These are phyloP conservation scores for Stagonosporopsis vannaccii DNA, from an alignment of 2,329 filamentous ascomycete species.

Conservation along the genomic window DNA sequence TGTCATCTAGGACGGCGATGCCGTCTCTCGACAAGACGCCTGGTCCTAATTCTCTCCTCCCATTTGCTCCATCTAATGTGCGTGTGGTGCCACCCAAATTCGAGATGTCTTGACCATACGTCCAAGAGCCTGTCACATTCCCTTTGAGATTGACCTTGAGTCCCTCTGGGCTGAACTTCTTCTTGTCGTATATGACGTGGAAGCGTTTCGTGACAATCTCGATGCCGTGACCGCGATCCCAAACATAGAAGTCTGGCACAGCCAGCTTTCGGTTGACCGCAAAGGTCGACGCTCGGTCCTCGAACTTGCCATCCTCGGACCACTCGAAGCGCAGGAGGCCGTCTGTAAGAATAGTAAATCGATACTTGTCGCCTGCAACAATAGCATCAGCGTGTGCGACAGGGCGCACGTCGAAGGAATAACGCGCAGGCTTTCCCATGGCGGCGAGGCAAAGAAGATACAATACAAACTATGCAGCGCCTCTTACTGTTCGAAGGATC, in stretches of 20 bases:
- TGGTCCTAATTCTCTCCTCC: slow-evolving; percentile 57
- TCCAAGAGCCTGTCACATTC: slow-evolving; percentile 58
- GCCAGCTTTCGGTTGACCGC: slow-evolving; percentile 63
- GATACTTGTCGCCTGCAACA: slow-evolving; percentile 59
- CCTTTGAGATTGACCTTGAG: slow-evolving; percentile 57
- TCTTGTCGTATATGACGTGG: slow-evolving; percentile 66
- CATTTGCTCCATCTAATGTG: slow-evolving; percentile 63
- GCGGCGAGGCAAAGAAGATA: slow-evolving; percentile 11
- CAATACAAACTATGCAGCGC: slow-evolving; percentile 18
- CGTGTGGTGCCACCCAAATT: slow-evolving; percentile 60
- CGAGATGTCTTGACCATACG: slow-evolving; percentile 55
- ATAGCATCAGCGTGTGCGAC: slow-evolving; percentile 55
- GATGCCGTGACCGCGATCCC: slow-evolving; percentile 56
- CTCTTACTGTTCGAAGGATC: slow-evolving; percentile 15
- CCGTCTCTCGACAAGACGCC: slow-evolving; percentile 62
- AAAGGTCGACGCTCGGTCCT: slow-evolving; percentile 68
- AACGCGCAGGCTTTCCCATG: slow-evolving; percentile 48
- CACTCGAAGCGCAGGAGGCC: slow-evolving; percentile 68
- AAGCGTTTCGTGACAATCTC: slow-evolving; percentile 65
- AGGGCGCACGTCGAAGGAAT: slow-evolving; percentile 55
- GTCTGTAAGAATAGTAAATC: slow-evolving; percentile 67
- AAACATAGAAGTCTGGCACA: slow-evolving; percentile 58
- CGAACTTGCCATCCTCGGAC: slow-evolving; percentile 66
- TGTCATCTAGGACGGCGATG: slow-evolving; percentile 63
- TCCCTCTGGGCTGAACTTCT: slow-evolving; percentile 61